These are phyloP conservation scores for Rhodosporidiobolus odoratus DNA, from an alignment of 768 basidiomycete genomes.

Conservation along the genomic window DNA sequence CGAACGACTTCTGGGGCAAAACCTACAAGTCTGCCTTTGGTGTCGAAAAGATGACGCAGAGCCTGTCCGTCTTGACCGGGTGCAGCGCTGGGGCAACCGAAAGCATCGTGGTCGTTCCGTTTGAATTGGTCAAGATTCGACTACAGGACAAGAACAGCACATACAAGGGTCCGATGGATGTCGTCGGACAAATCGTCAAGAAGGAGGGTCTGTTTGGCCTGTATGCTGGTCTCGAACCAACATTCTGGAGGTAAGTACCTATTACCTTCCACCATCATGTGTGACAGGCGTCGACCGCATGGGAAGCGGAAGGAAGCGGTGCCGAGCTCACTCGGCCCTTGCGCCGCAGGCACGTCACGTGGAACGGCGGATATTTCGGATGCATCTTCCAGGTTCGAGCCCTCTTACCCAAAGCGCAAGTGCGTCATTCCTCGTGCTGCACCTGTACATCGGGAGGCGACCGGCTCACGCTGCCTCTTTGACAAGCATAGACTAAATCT, in stretches of 20 bases:
- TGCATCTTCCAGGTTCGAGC: constrained; percentile 76
- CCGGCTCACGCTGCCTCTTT: no score
- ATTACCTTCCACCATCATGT: not conserved
- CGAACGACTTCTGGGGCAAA: constrained; percentile 93
- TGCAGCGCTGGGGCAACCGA: constrained; percentile 94
- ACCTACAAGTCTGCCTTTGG: constrained; percentile 61
- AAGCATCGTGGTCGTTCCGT: constrained; percentile 74
- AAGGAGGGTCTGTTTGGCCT: constrained; percentile 77
- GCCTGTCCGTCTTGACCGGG: constrained; percentile 81
- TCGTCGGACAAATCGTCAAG: constrained; percentile 68
- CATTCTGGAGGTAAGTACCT: constrained; percentile 77
- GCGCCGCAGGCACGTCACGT: constrained; percentile 48
- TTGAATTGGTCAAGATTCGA: constrained; percentile 64
- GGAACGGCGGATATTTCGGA: constrained; percentile 82
- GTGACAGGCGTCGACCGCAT: not conserved
- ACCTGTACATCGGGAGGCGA: no score
- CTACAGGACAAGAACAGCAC: constrained; percentile 89
- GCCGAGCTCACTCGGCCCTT: no score
- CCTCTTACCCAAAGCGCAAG: constrained; percentile 78
- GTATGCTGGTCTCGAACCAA: constrained; percentile 93
- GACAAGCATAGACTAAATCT: constrained; percentile 59
- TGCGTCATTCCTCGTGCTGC: constrained; percentile 46
- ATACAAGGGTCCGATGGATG: constrained; percentile 86
- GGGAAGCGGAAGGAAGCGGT: no score
- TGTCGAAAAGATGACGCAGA: constrained; percentile 77